These are phyloP conservation scores for Yamadazyma songkhlaensis DNA, from an alignment of 1,139 yeast species.

Conservation along the genomic window DNA sequence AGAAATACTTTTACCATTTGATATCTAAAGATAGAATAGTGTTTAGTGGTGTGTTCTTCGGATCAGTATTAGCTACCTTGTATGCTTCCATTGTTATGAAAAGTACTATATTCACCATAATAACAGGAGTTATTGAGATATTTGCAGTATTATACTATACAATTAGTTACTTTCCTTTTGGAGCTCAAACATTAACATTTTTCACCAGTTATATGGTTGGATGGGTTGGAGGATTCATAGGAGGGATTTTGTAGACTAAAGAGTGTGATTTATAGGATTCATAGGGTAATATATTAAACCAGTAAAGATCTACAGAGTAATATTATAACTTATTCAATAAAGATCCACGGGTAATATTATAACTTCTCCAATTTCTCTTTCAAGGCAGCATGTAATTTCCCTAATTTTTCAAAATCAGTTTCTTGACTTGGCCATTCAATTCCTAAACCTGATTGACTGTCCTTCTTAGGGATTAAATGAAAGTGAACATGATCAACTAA, in stretches of 20 bases:
- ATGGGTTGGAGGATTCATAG: constrained; percentile 63
- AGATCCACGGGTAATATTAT: no score
- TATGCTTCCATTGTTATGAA: constrained; percentile 53
- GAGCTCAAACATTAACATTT: constrained; percentile 83
- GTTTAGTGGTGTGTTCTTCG: constrained; percentile 77
- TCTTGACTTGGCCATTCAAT: constrained; percentile 84
- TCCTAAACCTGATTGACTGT: constrained; percentile 64
- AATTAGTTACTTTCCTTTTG: constrained; percentile 92
- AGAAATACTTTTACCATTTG: constrained; percentile 71
- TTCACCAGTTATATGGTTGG: constrained; percentile 77
- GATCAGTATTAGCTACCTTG: constrained; percentile 67
- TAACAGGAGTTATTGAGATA: constrained; percentile 74
- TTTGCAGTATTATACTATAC: constrained; percentile 87
- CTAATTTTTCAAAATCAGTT: constrained; percentile 69
- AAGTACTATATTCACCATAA: constrained; percentile 72
- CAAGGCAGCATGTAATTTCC: constrained; percentile 62
- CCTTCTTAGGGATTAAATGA: constrained; percentile 89
- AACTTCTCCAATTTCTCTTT: constrained; percentile 47
- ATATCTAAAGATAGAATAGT: constrained; percentile 73
- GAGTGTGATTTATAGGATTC: not conserved
- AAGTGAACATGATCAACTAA: constrained; percentile 93
- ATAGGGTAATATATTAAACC: not conserved
- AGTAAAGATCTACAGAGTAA: no score
- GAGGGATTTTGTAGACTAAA: constrained; percentile 31
- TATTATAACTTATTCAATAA: constrained; percentile 32